These are phyloP conservation scores for Aspergillus nanangensis DNA, from an alignment of 495 filamentous ascomycete genomes.

Conservation along the genomic window DNA sequence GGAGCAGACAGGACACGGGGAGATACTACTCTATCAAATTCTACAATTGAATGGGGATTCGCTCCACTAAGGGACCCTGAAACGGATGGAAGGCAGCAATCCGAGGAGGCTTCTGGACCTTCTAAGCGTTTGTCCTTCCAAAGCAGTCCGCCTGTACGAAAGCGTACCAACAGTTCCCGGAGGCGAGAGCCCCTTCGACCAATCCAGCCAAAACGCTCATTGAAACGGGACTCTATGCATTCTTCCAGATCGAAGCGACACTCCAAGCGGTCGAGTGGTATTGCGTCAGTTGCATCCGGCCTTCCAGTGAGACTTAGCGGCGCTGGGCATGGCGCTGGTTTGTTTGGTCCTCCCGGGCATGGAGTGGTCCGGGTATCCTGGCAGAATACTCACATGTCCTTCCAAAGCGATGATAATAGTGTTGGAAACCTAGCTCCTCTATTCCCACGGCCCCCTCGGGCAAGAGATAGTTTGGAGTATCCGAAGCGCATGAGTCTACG, in stretches of 20 bases:
- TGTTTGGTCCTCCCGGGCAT: slow-evolving; percentile 41
- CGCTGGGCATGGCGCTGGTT: slow-evolving; percentile 46
- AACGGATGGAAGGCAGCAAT: slow-evolving; percentile 22
- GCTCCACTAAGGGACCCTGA: slow-evolving; percentile 19
- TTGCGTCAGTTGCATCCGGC: slow-evolving; percentile 33
- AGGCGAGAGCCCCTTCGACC: slow-evolving; percentile 35
- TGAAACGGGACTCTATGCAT: slow-evolving; percentile 38
- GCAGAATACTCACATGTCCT: slow-evolving; percentile 38
- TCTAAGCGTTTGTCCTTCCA: slow-evolving; percentile 29
- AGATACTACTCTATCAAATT: slow-evolving; percentile 24
- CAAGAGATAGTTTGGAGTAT: slow-evolving; percentile 27
- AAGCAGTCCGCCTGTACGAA: slow-evolving; percentile 28
- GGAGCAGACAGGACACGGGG: slow-evolving; percentile 3
- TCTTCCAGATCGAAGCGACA: slow-evolving; percentile 37
- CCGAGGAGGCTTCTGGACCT: slow-evolving; percentile 17
- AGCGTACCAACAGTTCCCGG: slow-evolving; percentile 24
- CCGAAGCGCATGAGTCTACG: slow-evolving; percentile 31
- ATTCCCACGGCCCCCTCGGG: slow-evolving; percentile 35
- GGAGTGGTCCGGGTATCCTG: slow-evolving; percentile 44
- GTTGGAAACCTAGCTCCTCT: slow-evolving; percentile 32
- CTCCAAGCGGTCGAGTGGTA: slow-evolving; percentile 43
- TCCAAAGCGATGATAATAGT: slow-evolving; percentile 36
- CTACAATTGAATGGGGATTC: slow-evolving; percentile 28
- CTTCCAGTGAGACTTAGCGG: slow-evolving; percentile 40
- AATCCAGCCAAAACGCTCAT: slow-evolving; percentile 35